These are phyloP conservation scores for Starmerella floris DNA, from an alignment of 805 yeast species.

Conservation along the genomic window DNA sequence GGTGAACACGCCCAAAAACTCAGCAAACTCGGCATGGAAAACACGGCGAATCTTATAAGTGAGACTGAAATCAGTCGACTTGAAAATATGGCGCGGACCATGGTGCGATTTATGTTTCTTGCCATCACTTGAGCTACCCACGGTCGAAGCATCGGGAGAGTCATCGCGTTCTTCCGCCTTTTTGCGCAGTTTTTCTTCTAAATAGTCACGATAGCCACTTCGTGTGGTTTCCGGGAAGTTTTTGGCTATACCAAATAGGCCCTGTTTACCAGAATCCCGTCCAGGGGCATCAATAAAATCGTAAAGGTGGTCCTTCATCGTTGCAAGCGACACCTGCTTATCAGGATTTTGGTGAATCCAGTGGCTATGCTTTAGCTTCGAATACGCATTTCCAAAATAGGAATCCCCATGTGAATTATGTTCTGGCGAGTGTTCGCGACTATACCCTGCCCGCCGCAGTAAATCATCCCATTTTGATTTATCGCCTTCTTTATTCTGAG, in stretches of 20 bases:
- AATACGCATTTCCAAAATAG: no score
- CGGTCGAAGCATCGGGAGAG: background rate
- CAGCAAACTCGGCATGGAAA: slow-evolving; percentile 30
- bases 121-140: background rate
- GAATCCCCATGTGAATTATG: no score
- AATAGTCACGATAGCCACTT: slow-evolving; percentile 1
- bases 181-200: background rate
- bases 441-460: no score
- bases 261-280: background rate
- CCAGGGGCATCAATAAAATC: slow-evolving; percentile 5
- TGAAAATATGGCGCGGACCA: background rate
- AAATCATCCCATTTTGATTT: no score
- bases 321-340: background rate
- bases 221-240: slow-evolving; percentile 7
- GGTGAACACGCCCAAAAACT: slow-evolving; percentile 39
- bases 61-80: background rate
- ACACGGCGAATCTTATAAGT: background rate
- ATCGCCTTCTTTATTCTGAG: no score
- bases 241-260: slow-evolving; percentile 9
- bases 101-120: background rate
- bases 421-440: no score
- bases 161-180: slow-evolving; percentile 1
- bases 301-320: slow-evolving; percentile 4
- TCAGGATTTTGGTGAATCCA: background rate
- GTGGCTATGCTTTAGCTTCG: no score